These are phyloP conservation scores for Polyporus tsugae DNA, from an alignment of 1,284 basidiomycete species.

Conservation along the genomic window DNA sequence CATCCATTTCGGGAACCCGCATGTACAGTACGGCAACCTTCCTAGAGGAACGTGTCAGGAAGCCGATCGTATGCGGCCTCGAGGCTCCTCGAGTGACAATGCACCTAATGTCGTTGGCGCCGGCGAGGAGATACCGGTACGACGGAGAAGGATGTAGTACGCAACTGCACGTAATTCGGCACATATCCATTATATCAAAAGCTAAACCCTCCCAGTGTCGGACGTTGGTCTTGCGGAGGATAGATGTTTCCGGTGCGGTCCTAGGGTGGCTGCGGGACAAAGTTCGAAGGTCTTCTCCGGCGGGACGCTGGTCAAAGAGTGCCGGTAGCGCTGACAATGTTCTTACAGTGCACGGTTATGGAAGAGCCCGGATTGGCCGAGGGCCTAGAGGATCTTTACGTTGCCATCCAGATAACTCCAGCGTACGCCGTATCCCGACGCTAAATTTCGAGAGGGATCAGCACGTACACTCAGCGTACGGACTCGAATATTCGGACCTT, in stretches of 20 bases:
- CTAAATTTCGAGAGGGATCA: background rate
- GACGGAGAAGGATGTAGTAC: background rate
- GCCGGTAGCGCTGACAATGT: background rate
- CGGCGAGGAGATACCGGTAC: background rate
- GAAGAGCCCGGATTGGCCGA: background rate
- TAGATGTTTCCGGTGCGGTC: background rate
- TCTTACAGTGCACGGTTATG: background rate
- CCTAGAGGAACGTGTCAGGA: background rate
- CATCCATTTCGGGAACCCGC: background rate
- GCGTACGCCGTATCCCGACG: background rate
- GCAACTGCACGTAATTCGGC: slow-evolving; percentile 1
- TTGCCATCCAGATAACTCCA: background rate
- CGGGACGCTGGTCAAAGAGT: background rate
- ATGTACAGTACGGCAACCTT: background rate
- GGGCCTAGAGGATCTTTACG: background rate
- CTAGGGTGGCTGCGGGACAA: background rate
- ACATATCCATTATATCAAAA: background rate
- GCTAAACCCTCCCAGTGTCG: background rate
- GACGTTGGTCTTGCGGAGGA: background rate
- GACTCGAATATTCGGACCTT: too few species aligned
- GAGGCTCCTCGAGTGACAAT: background rate
- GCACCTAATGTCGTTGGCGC: background rate
- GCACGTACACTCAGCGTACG: background rate
- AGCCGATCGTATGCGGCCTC: background rate
- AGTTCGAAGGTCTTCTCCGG: background rate